Evolutionary conservation across 495 filamentous ascomycete genomes (phyloP), one percentile per base, ranked within the genome.

Genomic region (Tuber borchii): DNA sequence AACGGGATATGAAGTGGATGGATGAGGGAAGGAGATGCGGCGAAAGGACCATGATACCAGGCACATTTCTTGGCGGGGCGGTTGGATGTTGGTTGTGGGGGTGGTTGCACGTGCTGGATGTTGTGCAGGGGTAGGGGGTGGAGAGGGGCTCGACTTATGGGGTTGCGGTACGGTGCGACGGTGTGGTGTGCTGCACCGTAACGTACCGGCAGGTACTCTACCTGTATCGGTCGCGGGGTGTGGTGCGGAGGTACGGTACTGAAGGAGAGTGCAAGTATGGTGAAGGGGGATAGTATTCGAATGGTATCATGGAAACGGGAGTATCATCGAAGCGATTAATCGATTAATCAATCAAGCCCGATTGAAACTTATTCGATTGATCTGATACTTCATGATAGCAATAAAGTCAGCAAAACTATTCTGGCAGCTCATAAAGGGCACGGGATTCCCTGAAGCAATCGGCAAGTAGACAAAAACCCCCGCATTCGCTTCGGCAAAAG

Each of bases 1-100:
- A 34, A 8, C 14, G 26, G 51, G 56, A 65, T 65, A 26, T 31
- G 51, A 14, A 26, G 31, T 34, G 56, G 26, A 16, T 34, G 56
- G 31, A 65, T 65, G 26, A 34, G 56, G 56, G 56, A 65, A n/a
- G 56, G 26, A 31, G 56, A 65, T 34, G 56, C 56, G 56, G 56
- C 34, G 51, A n/a, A 61, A 2, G 12, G n/a, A n/a, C 10, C 1
- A 34, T 46, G 16, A 46, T 46, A 46, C 4, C 26, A 65, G 26
- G 56, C 26, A 65, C 56, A 65, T 65, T 65, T 65, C 56, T 65
- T 65, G 56, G 56, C 26, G 26, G 26, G 34, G 56, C 10, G 56
- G 56, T 65, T 65, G 56, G 56, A 26, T 65, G 56, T 65, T 65
- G 56, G 56, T 31, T 65, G 56, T 65, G 56, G 56, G 56, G 26